Evolutionary conservation across 2,329 filamentous ascomycete species (phyloP), one percentile per base, ranked within the genome.

Genomic region (Elsinoe fawcettii): DNA sequence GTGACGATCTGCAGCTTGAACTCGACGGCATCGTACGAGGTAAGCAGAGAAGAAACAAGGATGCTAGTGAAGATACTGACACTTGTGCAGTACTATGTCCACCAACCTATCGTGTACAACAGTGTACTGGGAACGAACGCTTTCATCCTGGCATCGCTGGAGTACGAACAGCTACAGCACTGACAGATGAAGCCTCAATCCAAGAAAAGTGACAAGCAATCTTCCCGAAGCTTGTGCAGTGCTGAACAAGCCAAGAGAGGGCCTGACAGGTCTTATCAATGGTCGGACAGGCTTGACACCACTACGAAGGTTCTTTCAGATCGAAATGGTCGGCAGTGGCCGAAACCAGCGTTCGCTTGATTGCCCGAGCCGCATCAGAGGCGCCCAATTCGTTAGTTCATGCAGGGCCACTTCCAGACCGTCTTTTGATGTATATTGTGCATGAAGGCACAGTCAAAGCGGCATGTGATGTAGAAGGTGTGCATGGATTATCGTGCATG

Each of bases 1-100:
- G 79, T 81, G 0, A 66, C 70, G 51, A 78, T 81, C 8, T 78
- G 79, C 46, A 79, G 75, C 54, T 62, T 82, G 60, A 74, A 71
- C 61, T 74, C 74, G 9, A 71, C 77, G 60, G 79, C 74, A 2
- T 73, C 71, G 7, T 81, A 78, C 61, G 73, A 78, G 66, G 77
- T 79, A 63, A 67, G 70, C 11, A 11, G 16, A 44, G 6, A n/a
- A 14, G 30, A 11, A 12, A n/a, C 43, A n/a, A 7, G 25, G 25
- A 18, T 9, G 14, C n/a, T n/a, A 16, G 6, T 16, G 11, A 34
- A 22, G 5, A 25, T 34, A 14, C 46, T 51, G 25, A 51, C 46
- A 8, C 12, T 14, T 2, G 16, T 14, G 14, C 18, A 51, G 46
- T 51, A 51, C 46, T 51, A 51, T 32, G 27, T 51, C 5, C 32